Evolutionary conservation across 2,329 filamentous ascomycete species (phyloP).

Genomic region (Verticillium alfalfae): DNA sequence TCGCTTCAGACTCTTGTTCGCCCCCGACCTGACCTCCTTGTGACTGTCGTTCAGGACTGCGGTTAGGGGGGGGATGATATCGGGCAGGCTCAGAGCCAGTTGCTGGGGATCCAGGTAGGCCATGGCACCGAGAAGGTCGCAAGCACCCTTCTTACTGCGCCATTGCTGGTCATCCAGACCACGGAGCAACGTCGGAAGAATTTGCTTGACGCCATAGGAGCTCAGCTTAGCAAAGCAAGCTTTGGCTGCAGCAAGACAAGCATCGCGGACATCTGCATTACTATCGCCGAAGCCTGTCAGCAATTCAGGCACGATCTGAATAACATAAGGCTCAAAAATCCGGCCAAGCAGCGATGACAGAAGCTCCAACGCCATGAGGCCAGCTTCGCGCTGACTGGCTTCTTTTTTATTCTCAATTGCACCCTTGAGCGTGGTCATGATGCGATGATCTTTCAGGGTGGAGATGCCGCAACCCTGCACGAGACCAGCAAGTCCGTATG

Average conservation of each 20-base stretch:
- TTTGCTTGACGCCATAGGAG: conserved; percentile 92
- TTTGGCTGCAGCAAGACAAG: conserved; percentile 88
- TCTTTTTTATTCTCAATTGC: conserved; percentile 97
- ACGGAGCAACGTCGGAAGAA: conserved; percentile 83
- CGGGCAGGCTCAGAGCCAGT: conserved; percentile 82
- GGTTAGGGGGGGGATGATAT: conserved; percentile 94
- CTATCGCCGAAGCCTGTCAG: conserved; percentile 84
- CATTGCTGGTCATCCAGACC: conserved; percentile 94
- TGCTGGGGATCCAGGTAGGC: conserved; percentile 96
- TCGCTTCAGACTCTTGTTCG: conserved; percentile 92
- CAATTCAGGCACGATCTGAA: conserved; percentile 89
- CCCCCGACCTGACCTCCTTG: conserved; percentile 88
- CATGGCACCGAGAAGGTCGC: conserved; percentile 95
- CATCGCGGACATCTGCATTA: conserved; percentile 84
- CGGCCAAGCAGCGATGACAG: conserved; percentile 80
- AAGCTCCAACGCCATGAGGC: conserved; percentile 85
- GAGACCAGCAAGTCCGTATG: conserved; percentile 89
- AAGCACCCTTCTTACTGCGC: conserved; percentile 98
- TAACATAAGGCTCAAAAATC: conserved; percentile 92
- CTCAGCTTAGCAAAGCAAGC: conserved; percentile 89
- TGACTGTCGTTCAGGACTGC: conserved; percentile 94
- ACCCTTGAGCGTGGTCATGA: conserved; percentile 73
- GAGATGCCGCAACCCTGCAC: conserved; percentile 82
- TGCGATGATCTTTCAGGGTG: conserved; percentile 75
- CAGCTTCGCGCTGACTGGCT: conserved; percentile 78